Conservation (phyloP, 139 green algal genomes). For the Chlorella sp. region DNA sequence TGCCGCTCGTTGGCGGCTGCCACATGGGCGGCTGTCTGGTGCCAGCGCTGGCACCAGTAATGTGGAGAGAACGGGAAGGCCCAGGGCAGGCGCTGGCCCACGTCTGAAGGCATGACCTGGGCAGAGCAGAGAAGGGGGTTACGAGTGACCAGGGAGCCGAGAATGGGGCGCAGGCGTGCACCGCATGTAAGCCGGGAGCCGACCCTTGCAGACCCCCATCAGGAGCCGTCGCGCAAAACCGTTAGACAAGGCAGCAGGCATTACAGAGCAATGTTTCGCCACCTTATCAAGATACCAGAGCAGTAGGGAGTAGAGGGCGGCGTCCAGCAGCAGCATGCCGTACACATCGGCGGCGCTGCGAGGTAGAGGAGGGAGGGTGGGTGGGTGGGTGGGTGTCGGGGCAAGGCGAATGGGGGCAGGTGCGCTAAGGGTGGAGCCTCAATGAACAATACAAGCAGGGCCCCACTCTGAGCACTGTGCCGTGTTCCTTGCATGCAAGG, state of each 20-base stretch:
- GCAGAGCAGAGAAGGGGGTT: no score
- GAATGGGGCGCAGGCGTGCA: neutral
- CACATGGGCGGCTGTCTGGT: neutral
- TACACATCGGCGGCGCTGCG: constrained; percentile 59
- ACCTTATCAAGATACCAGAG: constrained; percentile 79
- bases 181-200: neutral
- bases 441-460: no score
- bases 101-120: constrained; percentile 48
- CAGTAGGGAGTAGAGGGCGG: constrained; percentile 61
- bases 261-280: neutral
- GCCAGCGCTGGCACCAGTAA: constrained; percentile 38
- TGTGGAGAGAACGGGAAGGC: constrained; percentile 38
- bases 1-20: neutral
- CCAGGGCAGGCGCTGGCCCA: constrained; percentile 40
- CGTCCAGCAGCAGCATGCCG: constrained; percentile 65
- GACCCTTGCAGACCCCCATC: no score
- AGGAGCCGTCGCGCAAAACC: no score
- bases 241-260: neutral
- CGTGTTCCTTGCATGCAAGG: no score
- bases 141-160: neutral
- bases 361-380: neutral
- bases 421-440: neutral
- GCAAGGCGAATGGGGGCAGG: neutral
- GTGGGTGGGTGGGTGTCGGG: neutral
- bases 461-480: no score